phyloP scores from a whole-genome alignment of 108 stramenopile genomes.

The Craspedostauros australis region DNA sequence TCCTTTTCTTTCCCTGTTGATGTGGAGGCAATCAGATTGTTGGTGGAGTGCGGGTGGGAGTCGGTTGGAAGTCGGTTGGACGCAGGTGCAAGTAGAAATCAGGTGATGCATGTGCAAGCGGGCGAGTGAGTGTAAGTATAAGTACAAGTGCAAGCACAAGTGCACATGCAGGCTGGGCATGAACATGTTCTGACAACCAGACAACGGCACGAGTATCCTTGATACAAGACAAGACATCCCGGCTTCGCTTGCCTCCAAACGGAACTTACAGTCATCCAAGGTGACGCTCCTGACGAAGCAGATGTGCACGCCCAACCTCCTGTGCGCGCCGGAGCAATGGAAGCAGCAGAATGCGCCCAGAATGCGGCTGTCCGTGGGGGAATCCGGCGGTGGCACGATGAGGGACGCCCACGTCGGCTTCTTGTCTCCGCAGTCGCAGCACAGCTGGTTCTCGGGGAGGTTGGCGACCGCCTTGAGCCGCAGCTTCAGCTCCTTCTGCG shows the following conservation, averaged over 20 bases:
- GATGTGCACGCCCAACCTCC: slow-evolving; percentile 89
- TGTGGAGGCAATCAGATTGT: background rate
- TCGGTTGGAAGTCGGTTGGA: background rate
- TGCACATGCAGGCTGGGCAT: background rate
- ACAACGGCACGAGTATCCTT: background rate
- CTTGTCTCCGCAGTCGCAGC: slow-evolving; percentile 76
- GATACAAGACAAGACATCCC: background rate
- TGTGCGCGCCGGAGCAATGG: slow-evolving; percentile 91
- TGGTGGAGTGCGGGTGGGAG: background rate
- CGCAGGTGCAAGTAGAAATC: background rate
- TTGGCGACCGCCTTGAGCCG: slow-evolving; percentile 49
- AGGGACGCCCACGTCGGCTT: slow-evolving; percentile 89
- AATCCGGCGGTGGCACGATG: slow-evolving; percentile 59
- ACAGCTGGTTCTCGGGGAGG: slow-evolving; percentile 62
- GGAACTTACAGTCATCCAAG: slow-evolving; percentile 60
- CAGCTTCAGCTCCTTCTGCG: slow-evolving; percentile 18
- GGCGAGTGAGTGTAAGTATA: no score
- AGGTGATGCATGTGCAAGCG: no score
- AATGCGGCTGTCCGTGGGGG: no score
- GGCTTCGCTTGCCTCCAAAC: background rate
- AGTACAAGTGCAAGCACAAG: no score
- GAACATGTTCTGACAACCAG: background rate
- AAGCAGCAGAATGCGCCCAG: slow-evolving; percentile 87
- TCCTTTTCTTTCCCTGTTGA: slow-evolving; percentile 57
- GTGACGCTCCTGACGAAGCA: slow-evolving; percentile 85